These are phyloP conservation scores for Cenchrus fungigraminus DNA, from an alignment of 176 grass and related monocot genomes.

Conservation along the genomic window DNA sequence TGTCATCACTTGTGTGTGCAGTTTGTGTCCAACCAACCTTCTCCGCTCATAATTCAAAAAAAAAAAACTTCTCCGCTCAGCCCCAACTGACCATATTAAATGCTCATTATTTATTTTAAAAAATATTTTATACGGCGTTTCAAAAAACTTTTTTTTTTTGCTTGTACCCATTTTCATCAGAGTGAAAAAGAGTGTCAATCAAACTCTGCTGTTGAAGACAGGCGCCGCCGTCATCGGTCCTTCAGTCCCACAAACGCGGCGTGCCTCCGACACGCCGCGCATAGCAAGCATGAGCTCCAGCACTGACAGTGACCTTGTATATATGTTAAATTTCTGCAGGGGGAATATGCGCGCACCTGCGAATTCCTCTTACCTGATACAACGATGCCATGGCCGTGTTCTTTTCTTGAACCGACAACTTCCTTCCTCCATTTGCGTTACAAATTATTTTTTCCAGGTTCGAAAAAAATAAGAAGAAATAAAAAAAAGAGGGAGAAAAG, in stretches of 20 bases:
- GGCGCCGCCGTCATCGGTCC: slow-evolving; percentile 1
- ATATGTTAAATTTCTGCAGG: not conserved
- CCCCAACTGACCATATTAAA: too few species aligned
- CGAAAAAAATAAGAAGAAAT: too few species aligned
- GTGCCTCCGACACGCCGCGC: not conserved
- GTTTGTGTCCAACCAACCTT: too few species aligned
- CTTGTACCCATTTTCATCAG: not conserved
- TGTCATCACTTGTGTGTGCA: too few species aligned
- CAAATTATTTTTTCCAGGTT: too few species aligned
- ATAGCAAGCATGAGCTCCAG: not conserved
- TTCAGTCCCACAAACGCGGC: not conserved
- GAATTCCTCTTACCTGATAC: not conserved
- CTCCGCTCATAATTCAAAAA: too few species aligned
- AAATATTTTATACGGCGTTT: not conserved
- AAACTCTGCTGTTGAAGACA: not conserved
- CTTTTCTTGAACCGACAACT: not conserved
- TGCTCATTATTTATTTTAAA: too few species aligned
- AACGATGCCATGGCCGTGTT: not conserved
- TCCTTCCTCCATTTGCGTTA: too few species aligned
- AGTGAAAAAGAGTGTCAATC: not conserved
- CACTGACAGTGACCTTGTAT: not conserved
- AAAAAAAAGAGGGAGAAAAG: not conserved
- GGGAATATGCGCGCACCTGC: not conserved
- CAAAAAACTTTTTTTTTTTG: not conserved
- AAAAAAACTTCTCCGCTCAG: too few species aligned